Base-by-base conservation (phyloP, 805 yeast species). In the Kuraishia cidri region DNA sequence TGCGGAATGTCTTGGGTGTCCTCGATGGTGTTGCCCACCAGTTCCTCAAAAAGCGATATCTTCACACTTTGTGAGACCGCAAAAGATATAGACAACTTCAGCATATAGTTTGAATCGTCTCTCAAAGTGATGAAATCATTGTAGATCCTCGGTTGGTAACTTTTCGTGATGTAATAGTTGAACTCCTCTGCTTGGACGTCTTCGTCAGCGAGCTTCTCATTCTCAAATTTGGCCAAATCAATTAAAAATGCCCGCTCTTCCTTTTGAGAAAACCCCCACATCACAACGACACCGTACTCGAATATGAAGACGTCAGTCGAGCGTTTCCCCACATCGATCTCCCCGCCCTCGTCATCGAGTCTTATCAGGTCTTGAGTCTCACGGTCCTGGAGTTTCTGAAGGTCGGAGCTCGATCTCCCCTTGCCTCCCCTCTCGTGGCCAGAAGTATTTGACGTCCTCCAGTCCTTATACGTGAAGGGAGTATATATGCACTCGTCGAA, bases 1-100 rank as follows among this genome's bases (percentile, higher is more conserved):
- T 85, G 94, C 3, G 98, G 98, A 32, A 92, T 87, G 47, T 88
- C 96, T 51, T 90, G 95, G 2, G 97, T 92, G 51, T 87, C 97
- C 52, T 87, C 95, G 49, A 92, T 92, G 3, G 98, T 92, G 53
- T 88, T 88, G 57, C 90, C 96, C 9, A 92, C 95, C 44, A 92
- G 68, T 54, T 90, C 97, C 56, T 92, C 98, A 57, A 92, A 92
- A 20, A 92, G 61, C 4, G 97, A 88, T 17, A 92, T 90, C 58
- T 92, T 92, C 24, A 86, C 97, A 20, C 94, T 80, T 56, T 92
- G 98, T 2, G 97, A 88, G 22, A 92, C 73, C 0, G 97, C 97
- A 59, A 90, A 97, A 1, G 97, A 86, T 8, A 92, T 85, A 6
- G 95, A 83, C 30, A 92, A 66, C 55, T 92, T 92, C 35, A 86